These are phyloP conservation scores for Metschnikowia lochheadii DNA, from an alignment of 805 yeast genomes.

Conservation along the genomic window DNA sequence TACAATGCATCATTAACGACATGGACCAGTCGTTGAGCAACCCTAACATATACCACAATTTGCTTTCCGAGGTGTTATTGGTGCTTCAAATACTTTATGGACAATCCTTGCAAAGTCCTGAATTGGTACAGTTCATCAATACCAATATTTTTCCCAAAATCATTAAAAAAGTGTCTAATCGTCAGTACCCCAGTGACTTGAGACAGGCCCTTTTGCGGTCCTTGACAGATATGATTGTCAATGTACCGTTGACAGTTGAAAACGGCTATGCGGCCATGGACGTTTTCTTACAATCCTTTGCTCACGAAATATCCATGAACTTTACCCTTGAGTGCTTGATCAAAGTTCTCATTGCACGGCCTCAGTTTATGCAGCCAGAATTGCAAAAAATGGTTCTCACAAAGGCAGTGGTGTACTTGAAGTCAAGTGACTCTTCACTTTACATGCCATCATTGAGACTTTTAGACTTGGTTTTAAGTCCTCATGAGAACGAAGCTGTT, in stretches of 20 bases:
- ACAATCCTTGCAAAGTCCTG: conserved; percentile 1
- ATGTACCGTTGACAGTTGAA: conserved; percentile 9
- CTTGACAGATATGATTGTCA: conserved; percentile 20
- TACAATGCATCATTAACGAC: conserved; percentile 23
- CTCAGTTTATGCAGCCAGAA: conserved; percentile 11
- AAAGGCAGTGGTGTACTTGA: conserved; percentile 19
- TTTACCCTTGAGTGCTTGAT: conserved; percentile 25
- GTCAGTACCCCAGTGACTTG: conserved; percentile 28
- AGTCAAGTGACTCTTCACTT: conserved; percentile 27
- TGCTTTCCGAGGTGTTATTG: conserved; percentile 26
- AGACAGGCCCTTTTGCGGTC: conserved; percentile 24
- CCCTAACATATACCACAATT: conserved; percentile 24
- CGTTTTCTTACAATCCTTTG: conserved; percentile 22
- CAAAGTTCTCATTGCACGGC: conserved; percentile 14
- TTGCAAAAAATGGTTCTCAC: conserved; percentile 19
- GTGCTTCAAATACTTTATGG: conserved; percentile 19
- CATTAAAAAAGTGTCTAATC: conserved; percentile 13
- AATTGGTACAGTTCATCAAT: conserved; percentile 8
- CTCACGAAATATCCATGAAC: conserved; percentile 25
- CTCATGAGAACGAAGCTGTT: conserved; percentile 1
- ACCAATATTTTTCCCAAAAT: conserved; percentile 18
- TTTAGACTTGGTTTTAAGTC: conserved; percentile 10
- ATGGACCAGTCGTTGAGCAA: conserved; percentile 21
- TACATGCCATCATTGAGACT: conserved; percentile 21
- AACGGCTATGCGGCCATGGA: conserved; percentile 9